These are phyloP conservation scores for Cadophora gregata DNA, from an alignment of 2,329 filamentous ascomycete genomes.

Conservation along the genomic window DNA sequence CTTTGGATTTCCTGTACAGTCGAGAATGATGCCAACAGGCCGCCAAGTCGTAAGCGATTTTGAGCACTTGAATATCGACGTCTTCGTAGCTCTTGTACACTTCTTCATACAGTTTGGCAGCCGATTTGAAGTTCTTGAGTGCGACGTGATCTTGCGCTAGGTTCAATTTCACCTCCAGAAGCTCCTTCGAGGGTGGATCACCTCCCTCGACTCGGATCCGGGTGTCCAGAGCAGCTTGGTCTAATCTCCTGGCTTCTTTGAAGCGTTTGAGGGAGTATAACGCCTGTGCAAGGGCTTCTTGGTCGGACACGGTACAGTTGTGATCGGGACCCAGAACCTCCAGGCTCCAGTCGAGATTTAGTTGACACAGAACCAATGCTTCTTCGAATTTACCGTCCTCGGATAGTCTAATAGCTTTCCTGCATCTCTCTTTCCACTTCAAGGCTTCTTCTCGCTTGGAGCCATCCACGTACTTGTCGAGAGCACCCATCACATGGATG, in stretches of 20 bases:
- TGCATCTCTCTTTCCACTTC: slow-evolving; percentile 10
- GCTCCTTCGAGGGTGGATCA: slow-evolving; percentile 11
- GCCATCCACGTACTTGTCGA: slow-evolving; percentile 15
- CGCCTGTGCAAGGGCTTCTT: slow-evolving; percentile 19
- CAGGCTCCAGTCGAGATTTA: slow-evolving; percentile 28
- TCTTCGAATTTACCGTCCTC: slow-evolving; percentile 8
- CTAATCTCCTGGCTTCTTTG: slow-evolving; percentile 19
- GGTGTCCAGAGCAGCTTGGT: slow-evolving; percentile 12
- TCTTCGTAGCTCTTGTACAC: slow-evolving; percentile 19
- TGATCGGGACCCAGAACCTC: slow-evolving; percentile 20
- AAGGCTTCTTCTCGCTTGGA: slow-evolving; percentile 3
- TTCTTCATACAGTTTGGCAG: not conserved
- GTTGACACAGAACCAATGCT: slow-evolving; percentile 10
- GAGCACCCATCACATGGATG: slow-evolving; percentile 22
- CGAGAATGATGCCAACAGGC: slow-evolving; percentile 11
- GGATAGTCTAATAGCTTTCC: not conserved
- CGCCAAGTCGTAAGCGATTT: slow-evolving; percentile 19
- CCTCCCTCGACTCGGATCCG: slow-evolving; percentile 15
- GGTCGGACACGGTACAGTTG: slow-evolving; percentile 21
- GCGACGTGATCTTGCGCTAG: slow-evolving; percentile 18
- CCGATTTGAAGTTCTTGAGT: slow-evolving; percentile 12
- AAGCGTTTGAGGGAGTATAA: slow-evolving; percentile 9
- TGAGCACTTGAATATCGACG: slow-evolving; percentile 15
- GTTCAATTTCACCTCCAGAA: slow-evolving; percentile 16
- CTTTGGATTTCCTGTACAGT: slow-evolving; percentile 1